Base-by-base conservation (phyloP, 257 asterid genomes). In the Fraxinus pennsylvanica region DNA sequence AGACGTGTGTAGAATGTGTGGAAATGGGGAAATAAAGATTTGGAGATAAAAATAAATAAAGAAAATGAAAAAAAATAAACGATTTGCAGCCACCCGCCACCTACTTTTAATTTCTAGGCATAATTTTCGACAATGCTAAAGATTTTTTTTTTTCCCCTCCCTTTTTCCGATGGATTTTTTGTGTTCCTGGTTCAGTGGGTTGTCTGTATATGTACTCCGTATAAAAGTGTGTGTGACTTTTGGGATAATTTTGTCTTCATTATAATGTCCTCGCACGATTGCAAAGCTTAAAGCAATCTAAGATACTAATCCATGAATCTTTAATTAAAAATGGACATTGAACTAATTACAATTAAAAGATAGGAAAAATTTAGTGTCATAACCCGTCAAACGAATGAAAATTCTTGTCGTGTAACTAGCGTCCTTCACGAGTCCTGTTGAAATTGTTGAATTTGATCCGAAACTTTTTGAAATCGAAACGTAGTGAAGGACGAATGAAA, bases 1-100 rank as follows among this genome's bases (percentile, higher is more conserved):
- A 52, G 73, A 70, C 22, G 82, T 71, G 84, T 68, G 73, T 25
- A 41, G 77, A 87, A 76, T 85, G 89, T 72, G 89, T 85, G 89
- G 91, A 85, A 87, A 83, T 8, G 88, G 88, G 43, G 74, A 81
- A 83, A 35, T 81, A 83, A 77, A 89, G 91, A 87, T 87, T 87
- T 85, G 76, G 85, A 79, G 88, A 87, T 85, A 82, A 43, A 43
- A 83, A 81, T 25, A 25, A 43, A 0, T 3, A 33, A 33, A 1
- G 6, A 3, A 33, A 33, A 33, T 3, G 5, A 4, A 13, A 79
- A 43, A 71, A 71, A 72, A 22, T 59, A 47, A 76, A 81, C 81
- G 86, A 59, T 83, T 83, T 45, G 78, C 73, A 83, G 79, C 89
- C 89, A 86, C 87, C 87, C 89, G 87, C 87, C 83, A 79, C 81